phyloP scores from a whole-genome alignment of 78 protist species.

The Speleostelium caveatum region DNA sequence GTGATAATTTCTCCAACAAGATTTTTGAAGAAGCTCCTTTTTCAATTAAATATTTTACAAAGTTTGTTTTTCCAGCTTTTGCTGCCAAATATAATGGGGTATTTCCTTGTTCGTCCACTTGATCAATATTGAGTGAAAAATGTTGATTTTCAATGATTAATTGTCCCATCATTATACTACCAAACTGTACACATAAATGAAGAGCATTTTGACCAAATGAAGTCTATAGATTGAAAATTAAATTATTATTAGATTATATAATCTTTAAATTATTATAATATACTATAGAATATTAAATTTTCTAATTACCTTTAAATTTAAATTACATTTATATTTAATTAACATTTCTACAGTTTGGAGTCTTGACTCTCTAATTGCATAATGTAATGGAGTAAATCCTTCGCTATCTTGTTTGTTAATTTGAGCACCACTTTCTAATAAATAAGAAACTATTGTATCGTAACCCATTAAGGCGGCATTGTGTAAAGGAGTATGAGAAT shows the following conservation, averaged over 20 bases:
- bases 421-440: conserved; percentile 27
- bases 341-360: conserved; percentile 53
- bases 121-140: conserved; percentile 13
- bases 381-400: conserved; percentile 59
- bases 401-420: conserved; percentile 58
- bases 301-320: conserved; percentile 21
- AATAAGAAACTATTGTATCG: conserved; percentile 15
- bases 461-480: conserved; percentile 76
- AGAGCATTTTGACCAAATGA: conserved; percentile 20
- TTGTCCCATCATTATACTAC: conserved; percentile 68
- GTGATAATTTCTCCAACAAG: conserved; percentile 16
- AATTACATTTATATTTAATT: conserved; percentile 14
- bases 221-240: conserved; percentile 7
- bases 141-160: conserved; percentile 26
- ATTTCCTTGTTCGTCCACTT: conserved; percentile 17
- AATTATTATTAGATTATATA: no score
- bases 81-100: conserved; percentile 71
- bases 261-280: no score
- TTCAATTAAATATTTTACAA: conserved; percentile 66
- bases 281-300: neutral
- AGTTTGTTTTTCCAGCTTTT: conserved; percentile 40
- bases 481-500: conserved; percentile 79
- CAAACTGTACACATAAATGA: conserved; percentile 48
- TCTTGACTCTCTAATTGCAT: conserved; percentile 73
- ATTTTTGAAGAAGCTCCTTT: conserved; percentile 65